Percentiles rank a stretch among this genome's conserved stretches.
Evolutionary conservation across 2,329 filamentous ascomycete species (phyloP).

Genomic region (Talaromyces sp.): DNA sequence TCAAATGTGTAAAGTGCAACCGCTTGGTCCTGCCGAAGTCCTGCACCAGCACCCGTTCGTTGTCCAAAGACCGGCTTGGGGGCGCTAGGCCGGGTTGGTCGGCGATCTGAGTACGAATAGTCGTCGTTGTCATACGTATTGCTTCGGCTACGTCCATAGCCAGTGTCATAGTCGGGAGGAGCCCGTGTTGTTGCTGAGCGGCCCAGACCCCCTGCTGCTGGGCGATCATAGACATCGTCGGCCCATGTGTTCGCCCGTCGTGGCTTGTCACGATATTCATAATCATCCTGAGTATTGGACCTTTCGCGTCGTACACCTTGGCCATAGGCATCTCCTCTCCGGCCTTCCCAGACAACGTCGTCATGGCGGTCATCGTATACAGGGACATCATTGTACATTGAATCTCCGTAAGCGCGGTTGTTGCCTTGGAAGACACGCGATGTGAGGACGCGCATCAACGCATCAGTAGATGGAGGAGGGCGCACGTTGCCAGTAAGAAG

Average conservation of each 20-base stretch:
- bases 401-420: conserved; percentile 55
- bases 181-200: conserved; percentile 40
- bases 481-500: conserved; percentile 77
- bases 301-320: conserved; percentile 62
- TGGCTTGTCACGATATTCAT: conserved; percentile 58
- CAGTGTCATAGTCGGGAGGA: conserved; percentile 33
- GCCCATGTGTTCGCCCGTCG: conserved; percentile 53
- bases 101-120: conserved; percentile 62
- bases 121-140: conserved; percentile 45
- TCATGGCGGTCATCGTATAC: conserved; percentile 84
- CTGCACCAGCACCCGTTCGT: conserved; percentile 43
- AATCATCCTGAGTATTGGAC: conserved; percentile 57
- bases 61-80: conserved; percentile 82
- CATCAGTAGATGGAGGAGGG: conserved; percentile 78
- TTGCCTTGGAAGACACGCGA: conserved; percentile 79
- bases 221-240: conserved; percentile 53
- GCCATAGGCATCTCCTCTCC: conserved; percentile 69
- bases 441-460: conserved; percentile 82
- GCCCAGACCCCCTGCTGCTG: conserved; percentile 33
- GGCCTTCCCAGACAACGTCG: conserved; percentile 80
- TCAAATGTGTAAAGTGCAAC: conserved; percentile 93
- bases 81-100: conserved; percentile 77
- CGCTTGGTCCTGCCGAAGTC: conserved; percentile 70
- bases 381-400: conserved; percentile 92
- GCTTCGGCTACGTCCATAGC: conserved; percentile 34